Evolutionary conservation across 495 filamentous ascomycete species (phyloP).

Genomic region (Pyrenula massariospora): DNA sequence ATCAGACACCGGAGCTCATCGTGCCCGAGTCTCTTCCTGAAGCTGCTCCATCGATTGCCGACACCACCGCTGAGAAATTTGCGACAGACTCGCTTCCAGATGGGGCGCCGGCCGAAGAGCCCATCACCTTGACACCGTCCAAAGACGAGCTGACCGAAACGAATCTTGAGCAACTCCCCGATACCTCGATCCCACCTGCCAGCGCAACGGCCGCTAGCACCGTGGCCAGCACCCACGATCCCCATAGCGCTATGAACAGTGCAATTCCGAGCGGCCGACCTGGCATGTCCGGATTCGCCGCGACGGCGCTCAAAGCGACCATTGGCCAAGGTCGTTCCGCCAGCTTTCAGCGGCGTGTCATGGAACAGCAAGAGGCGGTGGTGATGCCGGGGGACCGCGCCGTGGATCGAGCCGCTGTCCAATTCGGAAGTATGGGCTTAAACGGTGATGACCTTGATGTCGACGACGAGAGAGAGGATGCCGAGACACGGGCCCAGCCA

Average conservation of each 20-base stretch:
- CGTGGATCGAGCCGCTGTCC: constrained; percentile 85
- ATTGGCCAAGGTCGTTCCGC: constrained; percentile 46
- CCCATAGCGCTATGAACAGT: constrained; percentile 37
- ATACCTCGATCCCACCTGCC: constrained; percentile 60
- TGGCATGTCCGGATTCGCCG: constrained; percentile 54
- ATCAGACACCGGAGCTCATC: constrained; percentile 4
- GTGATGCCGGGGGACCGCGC: constrained; percentile 98
- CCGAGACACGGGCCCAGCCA: constrained; percentile 88
- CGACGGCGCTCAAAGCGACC: constrained; percentile 67
- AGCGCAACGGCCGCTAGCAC: constrained; percentile 87
- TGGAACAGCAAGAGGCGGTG: constrained; percentile 93
- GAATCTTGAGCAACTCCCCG: constrained; percentile 82
- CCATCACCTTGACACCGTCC: constrained; percentile 46
- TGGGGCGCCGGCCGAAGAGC: constrained; percentile 11
- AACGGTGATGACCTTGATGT: constrained; percentile 76
- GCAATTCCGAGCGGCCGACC: constrained; percentile 32
- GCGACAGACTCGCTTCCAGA: constrained; percentile 11
- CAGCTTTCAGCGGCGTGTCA: constrained; percentile 67
- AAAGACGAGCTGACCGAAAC: constrained; percentile 79
- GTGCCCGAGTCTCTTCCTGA: constrained; percentile 19
- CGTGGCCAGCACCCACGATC: constrained; percentile 70
- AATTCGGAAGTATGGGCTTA: constrained; percentile 92
- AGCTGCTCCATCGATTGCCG: constrained; percentile 16
- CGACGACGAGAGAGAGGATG: constrained; percentile 87
- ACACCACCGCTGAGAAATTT: constrained; percentile 12